Evolutionary conservation across 768 basidiomycete species (phyloP), one percentile per base, ranked within the genome.

Genomic region (Mycena maculata): DNA sequence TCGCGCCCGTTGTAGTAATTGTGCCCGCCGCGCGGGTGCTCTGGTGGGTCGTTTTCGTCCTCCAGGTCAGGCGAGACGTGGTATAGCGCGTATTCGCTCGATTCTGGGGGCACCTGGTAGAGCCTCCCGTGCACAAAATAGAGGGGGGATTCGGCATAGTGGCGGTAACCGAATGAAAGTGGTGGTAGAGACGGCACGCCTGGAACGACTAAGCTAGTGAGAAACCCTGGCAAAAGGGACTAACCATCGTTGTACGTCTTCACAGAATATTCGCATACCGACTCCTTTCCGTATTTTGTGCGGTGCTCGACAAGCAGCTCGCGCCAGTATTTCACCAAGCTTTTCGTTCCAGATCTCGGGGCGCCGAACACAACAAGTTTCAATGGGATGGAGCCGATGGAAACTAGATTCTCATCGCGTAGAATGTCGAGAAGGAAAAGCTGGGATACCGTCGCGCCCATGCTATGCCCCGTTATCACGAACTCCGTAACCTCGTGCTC

Each of bases 111-210:
- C 2, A 86, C 78, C 36, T 74, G 77, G 71, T 86, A 89, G 2
- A 89, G 73, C 28, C 76, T 76, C 30, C 85, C 86, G 70, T 81
- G 78, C 42, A 82, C 75, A 38, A 85, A 80, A 71, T 87, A 90
- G 27, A 88, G 75, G 10, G 88, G 86, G 25, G 77, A 70, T 56
- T 75, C 71, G 27, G 84, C 78, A 69, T 86, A 85, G 71, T 89
- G 88, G 20, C 82, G 80, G 73, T 84, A 89, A 28, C 88, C 88
- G 41, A 89, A 71, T 23, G 73, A 69, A 20, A 71, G 71, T 33
- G 86, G 87, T n/a, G 88, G 88, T n/a, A 90, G 75, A 3, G 86
- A 76, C 39, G 86, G 86, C 13, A 88, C 86, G 60, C 88, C 88
- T 89, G 52, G 41, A 59, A 54, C 55, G 66, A 28, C 45, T 27